Evolutionary conservation across 2,329 filamentous ascomycete genomes (phyloP), one percentile per base, ranked within the genome.

Genomic region (Anisogramma anomala): DNA sequence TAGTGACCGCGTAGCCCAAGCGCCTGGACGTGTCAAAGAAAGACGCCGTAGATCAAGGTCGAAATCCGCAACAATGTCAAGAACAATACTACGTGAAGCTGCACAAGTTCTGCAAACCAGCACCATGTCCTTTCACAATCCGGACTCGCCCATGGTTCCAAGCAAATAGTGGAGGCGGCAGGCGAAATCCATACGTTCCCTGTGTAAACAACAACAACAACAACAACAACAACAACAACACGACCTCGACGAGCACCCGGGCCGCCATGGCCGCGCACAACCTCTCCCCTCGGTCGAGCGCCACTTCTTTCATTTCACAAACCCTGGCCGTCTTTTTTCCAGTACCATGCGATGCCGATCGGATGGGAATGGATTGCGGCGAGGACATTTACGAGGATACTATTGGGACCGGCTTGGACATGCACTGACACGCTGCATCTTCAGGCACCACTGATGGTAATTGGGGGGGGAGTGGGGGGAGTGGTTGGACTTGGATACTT

Each of bases 291-390:
- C 39, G 10, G 31, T 33, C 36, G 27, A 31, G 27, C 13, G 4
- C 23, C 41, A 35, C 10, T 10, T 11, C n/a, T 30, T 28, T 33
- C 15, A 2, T 17, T 42, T 33, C 25, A 33, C 22, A 14, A 2
- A n/a, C n/a, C 25, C 14, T 6, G 3, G 15, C n/a, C 14, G 15
- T n/a, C 8, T 18, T 34, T 19, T 19, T 34, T n/a, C n/a, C 31
- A 27, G 7, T 35, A 36, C n/a, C 39, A 36, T 35, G 6, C 19
- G 39, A 26, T 41, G 39, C 31, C 39, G 33, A 41, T 19, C 19
- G 14, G n/a, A 30, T 25, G 26, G 4, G n/a, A 22, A 38, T 6
- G 10, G 19, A 15, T 2, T 36, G 22, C 18, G 11, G 26, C 14
- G 15, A 10, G 15, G 18, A 10, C 22, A 31, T 25, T 14, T 31